Conservation (phyloP, 2,329 filamentous ascomycete species). For the Diaporthe sp. region DNA sequence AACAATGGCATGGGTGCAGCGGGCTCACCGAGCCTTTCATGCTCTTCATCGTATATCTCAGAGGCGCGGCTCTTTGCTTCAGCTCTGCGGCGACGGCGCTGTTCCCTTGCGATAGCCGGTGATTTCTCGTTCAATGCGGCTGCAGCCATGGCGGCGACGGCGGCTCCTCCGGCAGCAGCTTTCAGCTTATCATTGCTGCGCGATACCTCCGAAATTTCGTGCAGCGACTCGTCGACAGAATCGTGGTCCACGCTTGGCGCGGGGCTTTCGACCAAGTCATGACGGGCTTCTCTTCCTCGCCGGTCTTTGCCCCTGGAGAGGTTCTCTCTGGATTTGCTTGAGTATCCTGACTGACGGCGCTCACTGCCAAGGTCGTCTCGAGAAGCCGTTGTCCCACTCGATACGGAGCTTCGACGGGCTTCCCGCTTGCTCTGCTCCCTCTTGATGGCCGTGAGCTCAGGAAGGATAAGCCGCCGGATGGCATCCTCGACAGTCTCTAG, state of each 20-base stretch:
- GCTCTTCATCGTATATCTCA: constrained; percentile 63
- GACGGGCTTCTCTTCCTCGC: constrained; percentile 68
- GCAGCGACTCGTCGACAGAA: constrained; percentile 57
- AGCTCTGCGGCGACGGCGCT: constrained; percentile 66
- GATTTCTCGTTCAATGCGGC: constrained; percentile 56
- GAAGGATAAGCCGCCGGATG: constrained; percentile 89
- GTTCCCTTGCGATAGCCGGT: constrained; percentile 64
- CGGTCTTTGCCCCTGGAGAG: constrained; percentile 57
- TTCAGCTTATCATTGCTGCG: constrained; percentile 61
- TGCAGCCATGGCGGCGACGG: constrained; percentile 54
- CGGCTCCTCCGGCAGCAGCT: constrained; percentile 61
- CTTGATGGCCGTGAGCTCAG: constrained; percentile 92
- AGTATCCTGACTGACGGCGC: constrained; percentile 66
- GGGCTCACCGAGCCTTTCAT: constrained; percentile 71
- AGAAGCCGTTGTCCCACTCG: constrained; percentile 68
- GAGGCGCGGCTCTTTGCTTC: constrained; percentile 64
- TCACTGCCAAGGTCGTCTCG: constrained; percentile 71
- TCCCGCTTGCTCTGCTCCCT: constrained; percentile 87
- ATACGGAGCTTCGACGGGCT: constrained; percentile 76
- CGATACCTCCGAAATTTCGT: constrained; percentile 61
- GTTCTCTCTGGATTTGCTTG: constrained; percentile 68
- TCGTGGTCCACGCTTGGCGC: constrained; percentile 63
- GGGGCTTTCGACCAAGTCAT: constrained; percentile 66
- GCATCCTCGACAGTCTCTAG: constrained; percentile 94
- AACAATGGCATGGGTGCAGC: constrained; percentile 87